Evolutionary conservation across 805 yeast genomes (phyloP), one percentile per base, ranked within the genome.

Genomic region (Candida sphagnicola): DNA sequence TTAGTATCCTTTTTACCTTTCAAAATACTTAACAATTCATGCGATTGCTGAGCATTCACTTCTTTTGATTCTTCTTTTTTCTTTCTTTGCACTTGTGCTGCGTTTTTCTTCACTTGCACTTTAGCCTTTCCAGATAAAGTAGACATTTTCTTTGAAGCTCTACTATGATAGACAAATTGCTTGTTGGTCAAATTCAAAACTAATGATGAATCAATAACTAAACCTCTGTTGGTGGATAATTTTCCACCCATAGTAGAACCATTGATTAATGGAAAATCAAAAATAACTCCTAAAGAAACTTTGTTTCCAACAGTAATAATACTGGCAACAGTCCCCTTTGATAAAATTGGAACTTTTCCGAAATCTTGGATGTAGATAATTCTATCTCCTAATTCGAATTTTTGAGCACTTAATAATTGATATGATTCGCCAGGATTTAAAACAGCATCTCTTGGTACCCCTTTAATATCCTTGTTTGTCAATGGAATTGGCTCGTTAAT

Each of bases 301-400:
- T 80, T 77, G 25, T 78, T 72, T 30, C 86, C 87, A 29, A 78
- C 69, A 3, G 75, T 62, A 17, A 62, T 63, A 40, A 75, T 67
- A 6, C 85, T 82, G 35, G 86, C 83, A 39, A 93, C 95, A 1
- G 96, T 89, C 57, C 99, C 99, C 53, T 84, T 84, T 18, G 86
- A 74, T 55, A 84, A 88, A 40, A 82, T 62, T 18, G 96, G 95
- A 12, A 90, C 95, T 54, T 86, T 88, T 37, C 98, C 98, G 17
- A 85, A 79, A 50, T 82, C 85, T 50, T 84, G 83, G 16, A 88
- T 85, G 48, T 86, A 89, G 17, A 85, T 75, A 21, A 93, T 87
- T 44, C 99, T 77, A 54, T 93, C 97, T 51, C 99, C 99, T 16
- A 93, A 70, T 19, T 75, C 73, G 56, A 93, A 93, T 33, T 71